Base-by-base conservation (phyloP, 371 early-diverging fungal genomes). In the Nosema muscidifuracis region DNA sequence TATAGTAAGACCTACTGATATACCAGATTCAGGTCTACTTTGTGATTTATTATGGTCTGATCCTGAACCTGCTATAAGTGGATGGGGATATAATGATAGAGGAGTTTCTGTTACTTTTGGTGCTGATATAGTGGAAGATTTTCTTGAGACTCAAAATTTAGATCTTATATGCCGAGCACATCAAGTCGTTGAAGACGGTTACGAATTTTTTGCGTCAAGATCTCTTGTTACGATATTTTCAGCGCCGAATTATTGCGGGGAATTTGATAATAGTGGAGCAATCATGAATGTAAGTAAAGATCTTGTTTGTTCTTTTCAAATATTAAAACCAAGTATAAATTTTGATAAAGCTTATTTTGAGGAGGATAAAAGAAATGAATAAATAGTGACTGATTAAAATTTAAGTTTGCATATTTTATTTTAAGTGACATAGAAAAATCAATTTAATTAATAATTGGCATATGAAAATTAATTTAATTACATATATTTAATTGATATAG, bases 261-360 rank as follows among this genome's bases (percentile, higher is more conserved):
- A 85, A 89, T 91, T 81, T 87, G 93, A 64, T 89, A 93, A 79
- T 81, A 89, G 92, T 1, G 95, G 92, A 13, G 95, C 93, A 3
- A 92, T 97, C 87, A 92, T 97, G 94, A 89, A 89, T 72, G 93
- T 95, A 31, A 92, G 92, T 81, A 90, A 92, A 77, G 88, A 91
- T 33, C 85, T 95, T 69, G 87, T 92, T 81, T 95, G 95, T 80
- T 88, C 89, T 31, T 91, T 91, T 85, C 88, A 90, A 83, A 86
- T 89, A 22, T 56, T 83, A 51, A 83, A 80, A 67, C 80, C 83
- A 1, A 74, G 77, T 20, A 75, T 73, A 38, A 30, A n/a, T n/a
- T n/a, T n/a, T 42, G 15, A 18, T 9, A 15, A 18, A 2, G 36
- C n/a, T 36, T 36, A 62, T 26, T 18, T 16, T 1, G n/a, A n/a